Conservation (phyloP, 352 stramenopile genomes). For the Blastocystis sp. region DNA sequence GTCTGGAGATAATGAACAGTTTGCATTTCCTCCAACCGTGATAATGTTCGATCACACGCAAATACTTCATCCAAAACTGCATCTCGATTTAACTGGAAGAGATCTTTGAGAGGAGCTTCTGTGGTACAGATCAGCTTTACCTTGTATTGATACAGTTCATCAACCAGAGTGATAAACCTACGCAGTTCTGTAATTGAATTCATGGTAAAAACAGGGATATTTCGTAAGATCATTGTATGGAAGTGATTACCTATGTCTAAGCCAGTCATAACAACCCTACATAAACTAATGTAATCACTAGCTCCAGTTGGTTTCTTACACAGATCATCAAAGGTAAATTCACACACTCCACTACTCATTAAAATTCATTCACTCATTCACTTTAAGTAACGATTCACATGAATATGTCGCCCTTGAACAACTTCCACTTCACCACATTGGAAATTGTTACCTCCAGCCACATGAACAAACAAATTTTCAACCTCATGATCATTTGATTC, state of each 20-base stretch:
- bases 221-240: slow-evolving; percentile 78
- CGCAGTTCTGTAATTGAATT: slow-evolving; percentile 80
- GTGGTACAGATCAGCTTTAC: slow-evolving; percentile 64
- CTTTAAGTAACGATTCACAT: slow-evolving; percentile 67
- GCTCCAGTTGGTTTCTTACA: slow-evolving; percentile 85
- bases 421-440: slow-evolving; percentile 70
- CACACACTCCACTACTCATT: slow-evolving; percentile 66
- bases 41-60: slow-evolving; percentile 67
- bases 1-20: slow-evolving; percentile 70
- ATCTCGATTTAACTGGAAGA: slow-evolving; percentile 63
- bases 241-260: slow-evolving; percentile 71
- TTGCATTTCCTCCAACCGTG: slow-evolving; percentile 78
- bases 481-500: slow-evolving; percentile 65
- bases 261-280: background rate
- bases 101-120: slow-evolving; percentile 58
- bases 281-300: slow-evolving; percentile 86
- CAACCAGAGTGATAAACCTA: slow-evolving; percentile 90
- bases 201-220: slow-evolving; percentile 78
- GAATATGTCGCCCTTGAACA: slow-evolving; percentile 73
- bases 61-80: slow-evolving; percentile 39
- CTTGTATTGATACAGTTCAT: slow-evolving; percentile 87
- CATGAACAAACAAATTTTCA: slow-evolving; percentile 68
- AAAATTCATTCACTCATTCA: slow-evolving; percentile 67
- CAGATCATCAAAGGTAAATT: slow-evolving; percentile 85
- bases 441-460: slow-evolving; percentile 63